These are phyloP conservation scores for Picea glauca DNA, from an alignment of 75 land plant genomes.

Conservation along the genomic window DNA sequence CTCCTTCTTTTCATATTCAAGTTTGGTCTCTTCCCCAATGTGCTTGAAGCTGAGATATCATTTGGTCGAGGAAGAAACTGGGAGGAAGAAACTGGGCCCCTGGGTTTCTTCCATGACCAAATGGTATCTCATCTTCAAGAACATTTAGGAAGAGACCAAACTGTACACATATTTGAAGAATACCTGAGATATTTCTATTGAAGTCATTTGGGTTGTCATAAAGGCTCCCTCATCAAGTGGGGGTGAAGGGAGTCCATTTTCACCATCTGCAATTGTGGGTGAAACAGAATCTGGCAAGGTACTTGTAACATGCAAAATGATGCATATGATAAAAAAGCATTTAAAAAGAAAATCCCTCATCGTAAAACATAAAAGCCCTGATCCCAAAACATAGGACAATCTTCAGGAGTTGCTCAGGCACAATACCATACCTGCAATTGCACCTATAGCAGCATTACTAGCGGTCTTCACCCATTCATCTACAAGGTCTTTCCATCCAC, in stretches of 20 bases:
- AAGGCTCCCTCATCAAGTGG: conserved; percentile 73
- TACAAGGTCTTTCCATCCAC: conserved; percentile 73
- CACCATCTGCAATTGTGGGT: conserved; percentile 40
- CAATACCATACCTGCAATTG: conserved; percentile 36
- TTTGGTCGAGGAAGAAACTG: too few species aligned
- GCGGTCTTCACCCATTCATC: conserved; percentile 67
- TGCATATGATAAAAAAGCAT: not conserved
- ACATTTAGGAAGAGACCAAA: too few species aligned
- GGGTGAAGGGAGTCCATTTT: conserved; percentile 72
- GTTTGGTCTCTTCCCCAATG: not conserved
- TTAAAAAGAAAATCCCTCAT: too few species aligned
- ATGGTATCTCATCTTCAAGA: too few species aligned
- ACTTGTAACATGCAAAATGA: conserved; percentile 5
- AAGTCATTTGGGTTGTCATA: conserved; percentile 35
- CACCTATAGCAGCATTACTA: conserved; percentile 29
- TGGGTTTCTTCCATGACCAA: too few species aligned
- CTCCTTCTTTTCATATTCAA: not conserved
- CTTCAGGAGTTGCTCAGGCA: not conserved
- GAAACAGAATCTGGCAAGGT: conserved; percentile 42
- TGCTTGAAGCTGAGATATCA: not conserved
- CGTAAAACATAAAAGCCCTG: too few species aligned
- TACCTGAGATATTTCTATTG: conserved; percentile 46
- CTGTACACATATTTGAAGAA: too few species aligned
- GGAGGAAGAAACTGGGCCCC: not conserved
- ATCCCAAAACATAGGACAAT: not conserved